Conservation (phyloP, 495 filamentous ascomycete genomes). For the Podospora australis region DNA sequence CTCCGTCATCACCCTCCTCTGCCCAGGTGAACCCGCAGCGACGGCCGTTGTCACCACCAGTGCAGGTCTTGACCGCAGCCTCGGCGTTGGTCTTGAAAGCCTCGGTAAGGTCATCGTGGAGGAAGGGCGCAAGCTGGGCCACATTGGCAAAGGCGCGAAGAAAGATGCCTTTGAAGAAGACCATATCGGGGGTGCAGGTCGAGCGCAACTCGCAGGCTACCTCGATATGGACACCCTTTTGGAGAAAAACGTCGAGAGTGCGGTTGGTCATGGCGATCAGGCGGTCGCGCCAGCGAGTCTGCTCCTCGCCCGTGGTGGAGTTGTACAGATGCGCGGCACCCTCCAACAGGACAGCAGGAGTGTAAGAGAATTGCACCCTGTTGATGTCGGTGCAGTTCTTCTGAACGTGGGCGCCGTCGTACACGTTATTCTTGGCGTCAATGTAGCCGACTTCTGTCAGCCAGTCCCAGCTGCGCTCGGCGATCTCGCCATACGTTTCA, state of each 20-base stretch:
- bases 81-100: constrained; percentile 54
- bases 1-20: constrained; percentile 54
- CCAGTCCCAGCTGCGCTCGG: constrained; percentile 69
- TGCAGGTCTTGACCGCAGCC: constrained; percentile 63
- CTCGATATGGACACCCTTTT: constrained; percentile 55
- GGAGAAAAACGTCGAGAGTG: constrained; percentile 51
- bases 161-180: constrained; percentile 75
- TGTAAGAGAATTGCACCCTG: constrained; percentile 65
- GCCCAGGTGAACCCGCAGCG: constrained; percentile 54
- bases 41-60: constrained; percentile 46
- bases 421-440: constrained; percentile 51
- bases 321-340: constrained; percentile 77
- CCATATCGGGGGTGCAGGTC: constrained; percentile 63
- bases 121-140: constrained; percentile 64
- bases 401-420: constrained; percentile 61
- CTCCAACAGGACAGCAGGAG: constrained; percentile 62
- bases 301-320: constrained; percentile 10
- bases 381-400: constrained; percentile 57
- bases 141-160: constrained; percentile 67
- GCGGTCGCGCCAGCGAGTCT: constrained; percentile 49
- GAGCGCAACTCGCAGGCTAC: constrained; percentile 55
- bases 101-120: constrained; percentile 49
- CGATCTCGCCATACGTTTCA: constrained; percentile 70
- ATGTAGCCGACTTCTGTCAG: constrained; percentile 55
- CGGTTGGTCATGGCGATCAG: constrained; percentile 52